Conservation (phyloP, 2,329 filamentous ascomycete genomes). For the Pezicula carpinea region DNA sequence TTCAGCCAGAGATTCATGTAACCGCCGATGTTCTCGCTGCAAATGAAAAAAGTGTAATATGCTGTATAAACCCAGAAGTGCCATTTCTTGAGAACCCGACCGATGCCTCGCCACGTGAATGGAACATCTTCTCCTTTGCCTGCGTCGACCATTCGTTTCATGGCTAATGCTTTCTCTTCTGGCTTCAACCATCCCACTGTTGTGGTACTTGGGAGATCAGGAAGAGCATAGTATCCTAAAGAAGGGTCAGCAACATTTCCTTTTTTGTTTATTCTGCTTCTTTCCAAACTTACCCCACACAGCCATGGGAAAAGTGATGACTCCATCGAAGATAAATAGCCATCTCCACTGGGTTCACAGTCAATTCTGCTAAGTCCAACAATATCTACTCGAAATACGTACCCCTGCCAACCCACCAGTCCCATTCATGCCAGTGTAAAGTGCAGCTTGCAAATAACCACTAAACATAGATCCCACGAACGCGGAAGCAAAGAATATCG, state of each 20-base stretch:
- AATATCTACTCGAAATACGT: too few relatives aligned
- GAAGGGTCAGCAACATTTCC: background rate
- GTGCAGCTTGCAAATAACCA: slow-evolving; percentile 17
- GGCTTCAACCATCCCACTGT: slow-evolving; percentile 14
- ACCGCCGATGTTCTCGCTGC: slow-evolving; percentile 19
- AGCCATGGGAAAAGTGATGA: slow-evolving; percentile 25
- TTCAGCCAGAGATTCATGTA: slow-evolving; percentile 25
- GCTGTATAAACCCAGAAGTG: slow-evolving; percentile 30
- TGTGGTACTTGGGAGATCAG: slow-evolving; percentile 7
- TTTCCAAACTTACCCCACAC: slow-evolving; percentile 17
- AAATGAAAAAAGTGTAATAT: slow-evolving; percentile 28
- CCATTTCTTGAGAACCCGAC: slow-evolving; percentile 27
- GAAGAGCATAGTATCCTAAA: slow-evolving; percentile 13
- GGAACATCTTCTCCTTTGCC: slow-evolving; percentile 15
- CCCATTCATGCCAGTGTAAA: slow-evolving; percentile 20
- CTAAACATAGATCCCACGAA: slow-evolving; percentile 51
- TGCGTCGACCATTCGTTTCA: slow-evolving; percentile 13
- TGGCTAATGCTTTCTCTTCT: slow-evolving; percentile 16
- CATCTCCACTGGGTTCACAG: slow-evolving; percentile 11
- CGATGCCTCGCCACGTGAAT: slow-evolving; percentile 20
- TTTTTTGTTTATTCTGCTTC: slow-evolving; percentile 5
- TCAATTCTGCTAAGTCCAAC: too few relatives aligned
- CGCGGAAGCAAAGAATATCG: slow-evolving; percentile 53
- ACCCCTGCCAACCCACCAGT: slow-evolving; percentile 12
- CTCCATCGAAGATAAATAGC: slow-evolving; percentile 22